Percentiles rank a stretch among this genome's conserved stretches.
Conservation (phyloP, 2,329 filamentous ascomycete species). For the Lizonia empirigonia region DNA sequence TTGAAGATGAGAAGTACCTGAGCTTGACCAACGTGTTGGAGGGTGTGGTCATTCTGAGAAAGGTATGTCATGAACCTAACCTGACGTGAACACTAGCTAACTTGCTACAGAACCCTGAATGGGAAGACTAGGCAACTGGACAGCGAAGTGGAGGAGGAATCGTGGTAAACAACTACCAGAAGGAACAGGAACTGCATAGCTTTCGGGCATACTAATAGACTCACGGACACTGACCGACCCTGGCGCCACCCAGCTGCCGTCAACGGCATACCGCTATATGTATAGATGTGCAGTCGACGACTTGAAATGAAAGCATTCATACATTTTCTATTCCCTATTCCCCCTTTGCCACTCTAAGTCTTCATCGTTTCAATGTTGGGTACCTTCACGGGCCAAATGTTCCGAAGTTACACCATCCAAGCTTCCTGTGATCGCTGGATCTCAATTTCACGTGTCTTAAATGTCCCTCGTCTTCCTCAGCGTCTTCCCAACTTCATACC, state of each 20-base stretch:
- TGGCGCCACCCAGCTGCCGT: conserved; percentile 2
- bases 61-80: conserved; percentile 65
- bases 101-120: conserved; percentile 52
- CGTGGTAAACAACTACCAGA: conserved; percentile 6
- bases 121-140: conserved; percentile 46
- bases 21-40: conserved; percentile 89
- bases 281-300: conserved; percentile 34
- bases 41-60: conserved; percentile 92
- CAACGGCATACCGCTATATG: conserved; percentile 32
- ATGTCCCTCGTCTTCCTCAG: neutral
- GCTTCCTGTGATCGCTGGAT: no score
- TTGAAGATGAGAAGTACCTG: conserved; percentile 97
- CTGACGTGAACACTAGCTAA: conserved; percentile 16
- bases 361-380: no score
- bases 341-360: neutral
- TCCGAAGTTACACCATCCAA: no score
- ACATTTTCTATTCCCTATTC: neutral
- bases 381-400: no score
- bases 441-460: neutral
- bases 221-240: conserved; percentile 26
- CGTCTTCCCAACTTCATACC: neutral
- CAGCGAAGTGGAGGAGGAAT: neutral
- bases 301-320: conserved; percentile 35
- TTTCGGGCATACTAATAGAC: conserved; percentile 38
- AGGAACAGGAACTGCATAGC: conserved; percentile 23